Evolutionary conservation across 2,329 filamentous ascomycete genomes (phyloP).

Genomic region (Phyllosticta capitalensis): DNA sequence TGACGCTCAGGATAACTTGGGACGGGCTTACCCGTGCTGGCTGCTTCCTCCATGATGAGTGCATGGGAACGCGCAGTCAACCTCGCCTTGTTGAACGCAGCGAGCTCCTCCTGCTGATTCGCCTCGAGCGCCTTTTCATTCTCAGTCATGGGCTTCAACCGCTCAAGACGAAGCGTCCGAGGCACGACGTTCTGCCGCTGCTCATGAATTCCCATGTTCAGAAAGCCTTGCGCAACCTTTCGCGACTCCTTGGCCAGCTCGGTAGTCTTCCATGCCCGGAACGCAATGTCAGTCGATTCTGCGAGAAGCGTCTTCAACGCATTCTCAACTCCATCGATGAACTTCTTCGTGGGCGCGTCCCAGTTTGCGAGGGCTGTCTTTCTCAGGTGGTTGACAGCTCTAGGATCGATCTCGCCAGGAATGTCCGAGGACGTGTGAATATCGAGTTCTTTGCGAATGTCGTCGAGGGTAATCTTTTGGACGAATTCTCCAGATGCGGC

Average conservation of each 20-base stretch:
- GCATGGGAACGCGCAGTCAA: slow-evolving; percentile 17
- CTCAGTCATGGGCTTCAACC: slow-evolving; percentile 27
- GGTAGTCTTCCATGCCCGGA: slow-evolving; percentile 22
- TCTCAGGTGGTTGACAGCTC: slow-evolving; percentile 25
- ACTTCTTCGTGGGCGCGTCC: slow-evolving; percentile 17
- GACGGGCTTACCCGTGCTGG: slow-evolving; percentile 11
- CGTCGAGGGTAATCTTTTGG: slow-evolving; percentile 21
- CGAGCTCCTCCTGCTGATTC: slow-evolving; percentile 15
- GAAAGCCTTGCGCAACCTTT: slow-evolving; percentile 19
- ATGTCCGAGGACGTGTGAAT: slow-evolving; percentile 21
- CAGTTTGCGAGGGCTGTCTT: slow-evolving; percentile 21
- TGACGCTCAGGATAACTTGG: slow-evolving; percentile 19
- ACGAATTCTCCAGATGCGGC: neutral
- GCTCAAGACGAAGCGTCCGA: slow-evolving; percentile 23
- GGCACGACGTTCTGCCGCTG: slow-evolving; percentile 16
- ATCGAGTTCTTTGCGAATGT: slow-evolving; percentile 19
- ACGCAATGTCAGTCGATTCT: slow-evolving; percentile 19
- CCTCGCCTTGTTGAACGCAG: slow-evolving; percentile 20
- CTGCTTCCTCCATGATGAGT: slow-evolving; percentile 19
- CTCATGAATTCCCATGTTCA: slow-evolving; percentile 20
- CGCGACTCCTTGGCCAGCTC: slow-evolving; percentile 20
- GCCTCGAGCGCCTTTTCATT: slow-evolving; percentile 16
- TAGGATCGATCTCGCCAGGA: slow-evolving; percentile 26
- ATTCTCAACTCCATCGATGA: slow-evolving; percentile 18
- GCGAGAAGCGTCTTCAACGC: slow-evolving; percentile 15